Percentiles rank a stretch among this genome's conserved stretches.
phyloP scores from a whole-genome alignment of 768 basidiomycete genomes.

The Kwoniella dejecticola region DNA sequence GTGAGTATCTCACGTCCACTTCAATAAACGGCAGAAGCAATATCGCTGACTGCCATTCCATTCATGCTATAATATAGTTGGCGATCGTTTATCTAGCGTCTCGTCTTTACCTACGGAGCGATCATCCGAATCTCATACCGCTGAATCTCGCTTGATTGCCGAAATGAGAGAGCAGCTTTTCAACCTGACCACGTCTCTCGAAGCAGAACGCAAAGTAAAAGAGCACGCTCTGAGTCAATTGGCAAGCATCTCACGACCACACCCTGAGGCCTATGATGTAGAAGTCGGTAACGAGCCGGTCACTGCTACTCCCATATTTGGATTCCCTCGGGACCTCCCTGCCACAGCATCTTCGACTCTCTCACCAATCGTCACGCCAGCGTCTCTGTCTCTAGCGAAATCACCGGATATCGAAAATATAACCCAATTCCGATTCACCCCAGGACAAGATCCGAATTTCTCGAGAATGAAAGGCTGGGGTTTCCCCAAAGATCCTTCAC shows the following conservation, averaged over 20 bases:
- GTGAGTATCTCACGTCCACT: conserved; percentile 35
- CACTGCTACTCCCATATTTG: background rate
- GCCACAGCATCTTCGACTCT: background rate
- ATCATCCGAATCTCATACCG: conserved; percentile 20
- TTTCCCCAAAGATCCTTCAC: conserved; percentile 24
- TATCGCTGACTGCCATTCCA: background rate
- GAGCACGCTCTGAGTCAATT: conserved; percentile 38
- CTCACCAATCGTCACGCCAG: conserved; percentile 5
- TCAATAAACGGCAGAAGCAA: background rate
- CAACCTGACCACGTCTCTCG: conserved; percentile 56
- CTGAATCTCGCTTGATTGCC: conserved; percentile 40
- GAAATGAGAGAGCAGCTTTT: conserved; percentile 58
- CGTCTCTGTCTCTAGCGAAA: background rate
- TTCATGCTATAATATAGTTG: conserved; percentile 43
- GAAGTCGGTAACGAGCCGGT: background rate
- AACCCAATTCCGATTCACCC: background rate
- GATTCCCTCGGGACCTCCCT: background rate
- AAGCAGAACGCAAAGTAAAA: conserved; percentile 52
- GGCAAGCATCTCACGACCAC: background rate
- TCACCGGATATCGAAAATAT: conserved; percentile 2
- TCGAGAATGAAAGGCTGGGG: conserved; percentile 33
- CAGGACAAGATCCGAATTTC: conserved; percentile 6
- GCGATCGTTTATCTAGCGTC: conserved; percentile 45
- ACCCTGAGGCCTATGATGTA: background rate
- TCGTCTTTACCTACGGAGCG: conserved; percentile 22